Conservation (phyloP, 257 asterid species). For the Primulina tabacum region DNA sequence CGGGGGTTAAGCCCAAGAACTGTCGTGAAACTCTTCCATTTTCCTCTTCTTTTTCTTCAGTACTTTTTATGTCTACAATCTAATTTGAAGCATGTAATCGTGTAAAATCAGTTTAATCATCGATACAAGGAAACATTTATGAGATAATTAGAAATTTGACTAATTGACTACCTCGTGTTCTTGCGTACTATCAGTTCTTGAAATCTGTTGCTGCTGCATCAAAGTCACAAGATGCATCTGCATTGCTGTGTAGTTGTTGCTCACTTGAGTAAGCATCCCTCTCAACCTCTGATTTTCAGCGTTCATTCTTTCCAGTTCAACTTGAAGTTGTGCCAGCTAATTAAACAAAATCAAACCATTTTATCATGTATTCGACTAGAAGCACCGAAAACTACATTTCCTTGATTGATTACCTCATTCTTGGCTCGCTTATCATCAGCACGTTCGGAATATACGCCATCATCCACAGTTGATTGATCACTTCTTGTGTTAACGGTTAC, state of each 20-base stretch:
- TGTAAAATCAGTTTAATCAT: background rate
- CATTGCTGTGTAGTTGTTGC: slow-evolving; percentile 51
- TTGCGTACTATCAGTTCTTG: slow-evolving; percentile 25
- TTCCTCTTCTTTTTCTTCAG: slow-evolving; percentile 32
- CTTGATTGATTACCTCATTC: slow-evolving; percentile 46
- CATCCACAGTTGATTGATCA: slow-evolving; percentile 83
- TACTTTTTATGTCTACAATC: slow-evolving; percentile 29
- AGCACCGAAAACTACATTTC: background rate
- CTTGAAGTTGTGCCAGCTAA: slow-evolving; percentile 59
- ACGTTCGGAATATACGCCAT: slow-evolving; percentile 44
- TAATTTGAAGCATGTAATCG: background rate
- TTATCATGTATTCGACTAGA: background rate
- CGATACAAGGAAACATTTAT: background rate
- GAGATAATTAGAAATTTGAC: background rate
- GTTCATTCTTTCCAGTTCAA: slow-evolving; percentile 59
- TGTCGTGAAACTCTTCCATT: slow-evolving; percentile 48
- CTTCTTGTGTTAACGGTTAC: slow-evolving; percentile 71
- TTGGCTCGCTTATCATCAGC: slow-evolving; percentile 50
- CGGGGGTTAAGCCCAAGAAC: slow-evolving; percentile 57
- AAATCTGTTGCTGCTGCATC: slow-evolving; percentile 40
- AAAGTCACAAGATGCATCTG: slow-evolving; percentile 56
- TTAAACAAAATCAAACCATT: background rate
- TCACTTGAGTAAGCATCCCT: slow-evolving; percentile 72
- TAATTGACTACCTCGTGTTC: slow-evolving; percentile 32
- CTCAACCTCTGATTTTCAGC: slow-evolving; percentile 67